Base-by-base conservation (phyloP, 2,329 filamentous ascomycete species). In the Rhinocladiella similis region DNA sequence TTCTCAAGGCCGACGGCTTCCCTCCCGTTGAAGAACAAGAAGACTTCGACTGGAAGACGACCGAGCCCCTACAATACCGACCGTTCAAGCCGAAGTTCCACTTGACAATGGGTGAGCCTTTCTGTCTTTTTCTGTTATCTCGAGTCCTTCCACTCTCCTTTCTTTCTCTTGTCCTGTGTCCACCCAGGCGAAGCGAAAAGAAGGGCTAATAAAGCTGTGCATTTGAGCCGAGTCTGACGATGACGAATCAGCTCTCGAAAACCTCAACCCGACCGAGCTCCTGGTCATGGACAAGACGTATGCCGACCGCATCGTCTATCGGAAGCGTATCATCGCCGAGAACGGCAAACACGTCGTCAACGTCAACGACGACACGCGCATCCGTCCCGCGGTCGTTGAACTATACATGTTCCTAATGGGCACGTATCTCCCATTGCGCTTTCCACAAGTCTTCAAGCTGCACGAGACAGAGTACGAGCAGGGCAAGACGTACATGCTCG, bases 31-130 rank as follows among this genome's bases (percentile, higher is more conserved):
- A 71, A 19, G 75, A 81, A 2, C 70, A 84, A 3, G 46, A 66
- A 2, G 68, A 75, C 53, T 83, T 86, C 61, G 69, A 82, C 56
- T 80, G 81, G 75, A 65, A 73, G 50, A 73, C 69, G 0, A 79
- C 76, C 29, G 73, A 79, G 54, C 83, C 82, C 0, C 65, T 83
- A 36, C 76, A 81, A 54, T 66, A 83, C 10, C 74, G 83, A 13
- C 80, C 81, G 0, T 85, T 85, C 69, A 85, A 83, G 67, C 77
- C 81, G 4, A 84, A 80, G 63, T 87, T 83, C 65, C 78, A 86
- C 65, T 68, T 87, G 49, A 85, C 83, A 5, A 87, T 87, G 84
- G 80, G 83, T 84, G 69, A 59, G 70, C 61, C 3, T 38, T 29
- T 35, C 19, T 25, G 42, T 14, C 50, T 27, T 18, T 41, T 5